phyloP scores from a whole-genome alignment of 1,284 basidiomycete genomes.

The Schizophyllum amplum region DNA sequence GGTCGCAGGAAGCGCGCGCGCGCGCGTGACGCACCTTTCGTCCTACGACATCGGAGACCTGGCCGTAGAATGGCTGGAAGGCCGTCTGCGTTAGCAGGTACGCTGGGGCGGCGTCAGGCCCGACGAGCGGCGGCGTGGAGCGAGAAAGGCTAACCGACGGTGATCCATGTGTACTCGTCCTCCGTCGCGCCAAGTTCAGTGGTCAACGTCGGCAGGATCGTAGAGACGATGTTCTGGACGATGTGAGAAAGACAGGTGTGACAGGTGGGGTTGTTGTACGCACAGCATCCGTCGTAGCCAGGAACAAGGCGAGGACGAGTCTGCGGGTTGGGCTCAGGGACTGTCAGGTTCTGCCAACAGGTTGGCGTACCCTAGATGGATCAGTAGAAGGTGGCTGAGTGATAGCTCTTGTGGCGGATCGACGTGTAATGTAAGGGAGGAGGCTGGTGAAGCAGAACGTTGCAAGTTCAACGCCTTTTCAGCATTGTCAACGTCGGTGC shows the following conservation, averaged over 20 bases:
- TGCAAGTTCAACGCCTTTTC: background rate
- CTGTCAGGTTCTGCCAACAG: background rate
- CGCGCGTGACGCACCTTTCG: constrained; percentile 45
- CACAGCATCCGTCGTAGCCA: constrained; percentile 77
- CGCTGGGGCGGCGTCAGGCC: constrained; percentile 19
- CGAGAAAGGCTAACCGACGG: constrained; percentile 27
- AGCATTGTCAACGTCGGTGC: background rate
- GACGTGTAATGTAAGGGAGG: background rate
- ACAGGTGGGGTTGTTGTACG: constrained; percentile 18
- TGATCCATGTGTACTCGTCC: constrained; percentile 76
- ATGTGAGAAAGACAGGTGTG: constrained; percentile 4
- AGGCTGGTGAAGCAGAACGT: background rate
- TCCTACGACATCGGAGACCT: constrained; percentile 68
- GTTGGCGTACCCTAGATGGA: background rate
- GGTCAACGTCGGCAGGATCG: constrained; percentile 69
- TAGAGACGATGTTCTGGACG: constrained; percentile 70
- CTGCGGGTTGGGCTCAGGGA: constrained; percentile 5
- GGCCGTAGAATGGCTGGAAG: constrained; percentile 72
- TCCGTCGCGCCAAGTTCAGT: constrained; percentile 56
- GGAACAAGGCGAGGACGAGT: constrained; percentile 62
- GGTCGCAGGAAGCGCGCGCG: constrained; percentile 7
- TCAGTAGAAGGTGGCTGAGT: background rate
- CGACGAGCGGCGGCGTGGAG: background rate
- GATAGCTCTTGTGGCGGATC: background rate
- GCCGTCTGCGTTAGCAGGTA: constrained; percentile 80